Percentiles rank a stretch among this genome's conserved stretches.
These are phyloP conservation scores for Rhodomyrtus psidioides DNA, from an alignment of 441 rosid genomes.

Conservation along the genomic window DNA sequence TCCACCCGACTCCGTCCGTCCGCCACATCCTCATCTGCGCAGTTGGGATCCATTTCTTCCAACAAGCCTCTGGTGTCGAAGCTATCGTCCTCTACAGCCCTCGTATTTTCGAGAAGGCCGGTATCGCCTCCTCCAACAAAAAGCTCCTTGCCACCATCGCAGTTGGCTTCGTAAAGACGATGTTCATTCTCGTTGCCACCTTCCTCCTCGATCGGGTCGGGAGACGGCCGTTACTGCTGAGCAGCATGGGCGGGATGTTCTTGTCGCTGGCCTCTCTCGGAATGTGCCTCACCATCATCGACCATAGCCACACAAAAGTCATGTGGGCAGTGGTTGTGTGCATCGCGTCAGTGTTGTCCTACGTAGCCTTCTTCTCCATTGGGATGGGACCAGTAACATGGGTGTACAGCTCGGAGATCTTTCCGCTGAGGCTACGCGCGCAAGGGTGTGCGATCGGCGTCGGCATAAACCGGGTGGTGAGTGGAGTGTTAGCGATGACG, in stretches of 20 bases:
- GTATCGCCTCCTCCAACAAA: background rate
- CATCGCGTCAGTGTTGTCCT: background rate
- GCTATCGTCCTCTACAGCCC: conserved; percentile 8
- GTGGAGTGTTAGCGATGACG: conserved; percentile 2
- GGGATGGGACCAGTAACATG: conserved; percentile 6
- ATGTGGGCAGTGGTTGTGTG: conserved; percentile 3
- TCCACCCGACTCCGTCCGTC: conserved; percentile 2
- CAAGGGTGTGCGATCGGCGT: conserved; percentile 1
- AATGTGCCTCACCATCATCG: background rate
- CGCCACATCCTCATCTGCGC: background rate
- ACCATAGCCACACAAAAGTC: background rate
- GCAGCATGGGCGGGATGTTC: conserved; percentile 6
- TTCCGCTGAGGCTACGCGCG: conserved; percentile 7
- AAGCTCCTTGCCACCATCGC: conserved; percentile 3
- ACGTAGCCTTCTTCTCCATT: conserved; percentile 8
- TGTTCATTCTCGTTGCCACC: conserved; percentile 3
- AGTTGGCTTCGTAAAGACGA: conserved; percentile 5
- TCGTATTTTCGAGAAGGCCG: conserved; percentile 6
- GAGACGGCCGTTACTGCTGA: background rate
- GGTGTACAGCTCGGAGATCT: conserved; percentile 14
- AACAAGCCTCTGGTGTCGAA: conserved; percentile 8
- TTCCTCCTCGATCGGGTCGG: conserved; percentile 6
- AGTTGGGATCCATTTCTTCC: conserved; percentile 11
- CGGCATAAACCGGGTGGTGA: background rate
- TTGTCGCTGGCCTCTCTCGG: background rate